Conservation (phyloP, 2,329 filamentous ascomycete species). For the Cercospora sp. region DNA sequence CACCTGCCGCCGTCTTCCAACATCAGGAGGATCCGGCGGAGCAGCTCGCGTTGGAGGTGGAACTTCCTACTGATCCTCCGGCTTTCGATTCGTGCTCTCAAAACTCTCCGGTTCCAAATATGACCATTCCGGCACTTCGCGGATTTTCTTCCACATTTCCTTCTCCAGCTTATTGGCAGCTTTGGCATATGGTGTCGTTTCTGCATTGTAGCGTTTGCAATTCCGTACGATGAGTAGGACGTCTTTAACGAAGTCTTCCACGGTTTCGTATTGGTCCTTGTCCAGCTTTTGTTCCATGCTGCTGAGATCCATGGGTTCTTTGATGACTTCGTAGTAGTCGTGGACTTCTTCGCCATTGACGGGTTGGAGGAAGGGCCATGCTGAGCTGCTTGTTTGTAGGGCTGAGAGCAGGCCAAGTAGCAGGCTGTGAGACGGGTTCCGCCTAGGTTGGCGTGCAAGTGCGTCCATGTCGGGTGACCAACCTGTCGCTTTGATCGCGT, state of each 20-base stretch:
- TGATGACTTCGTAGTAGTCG: slow-evolving; percentile 99
- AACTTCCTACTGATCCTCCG: slow-evolving; percentile 22
- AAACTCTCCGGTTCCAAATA: slow-evolving; percentile 42
- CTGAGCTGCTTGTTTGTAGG: slow-evolving; percentile 87
- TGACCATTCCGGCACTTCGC: slow-evolving; percentile 85
- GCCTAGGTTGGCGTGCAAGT: slow-evolving; percentile 87
- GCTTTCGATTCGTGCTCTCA: slow-evolving; percentile 35
- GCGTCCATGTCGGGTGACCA: slow-evolving; percentile 99
- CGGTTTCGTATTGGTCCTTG: slow-evolving; percentile 84
- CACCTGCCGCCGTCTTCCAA: not conserved
- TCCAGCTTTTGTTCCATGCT: slow-evolving; percentile 97
- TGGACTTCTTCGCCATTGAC: slow-evolving; percentile 94
- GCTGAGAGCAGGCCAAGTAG: slow-evolving; percentile 90
- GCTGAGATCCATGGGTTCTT: slow-evolving; percentile 91
- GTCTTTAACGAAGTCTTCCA: slow-evolving; percentile 88
- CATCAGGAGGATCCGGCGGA: not conserved
- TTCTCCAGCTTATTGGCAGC: slow-evolving; percentile 90
- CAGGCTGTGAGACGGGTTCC: slow-evolving; percentile 94
- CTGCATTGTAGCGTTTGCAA: slow-evolving; percentile 94
- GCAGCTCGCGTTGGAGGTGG: slow-evolving; percentile 7
- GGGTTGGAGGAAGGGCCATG: slow-evolving; percentile 92
- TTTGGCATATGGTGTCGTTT: slow-evolving; percentile 92
- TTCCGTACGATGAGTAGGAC: slow-evolving; percentile 90
- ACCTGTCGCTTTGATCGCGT: slow-evolving; percentile 83
- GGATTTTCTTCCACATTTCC: slow-evolving; percentile 92